These are phyloP conservation scores for Capsicum pubescens DNA, from an alignment of 257 asterid species.

Conservation along the genomic window DNA sequence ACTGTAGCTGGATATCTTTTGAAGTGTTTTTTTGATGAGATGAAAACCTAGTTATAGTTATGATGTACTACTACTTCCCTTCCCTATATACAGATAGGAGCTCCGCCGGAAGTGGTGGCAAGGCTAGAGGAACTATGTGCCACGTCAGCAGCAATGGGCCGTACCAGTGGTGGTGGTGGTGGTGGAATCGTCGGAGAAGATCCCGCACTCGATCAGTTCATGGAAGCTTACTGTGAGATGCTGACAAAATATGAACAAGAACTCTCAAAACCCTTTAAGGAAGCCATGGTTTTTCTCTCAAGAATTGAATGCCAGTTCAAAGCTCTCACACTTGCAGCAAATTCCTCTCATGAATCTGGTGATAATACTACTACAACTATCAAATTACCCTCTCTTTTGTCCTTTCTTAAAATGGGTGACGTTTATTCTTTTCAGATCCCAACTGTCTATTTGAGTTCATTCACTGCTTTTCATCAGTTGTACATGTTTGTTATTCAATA, in stretches of 20 bases:
- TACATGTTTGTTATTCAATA: too few species aligned
- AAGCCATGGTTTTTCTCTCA: conserved; percentile 91
- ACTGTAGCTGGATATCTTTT: not conserved
- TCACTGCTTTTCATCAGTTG: too few species aligned
- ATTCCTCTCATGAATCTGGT: conserved; percentile 69
- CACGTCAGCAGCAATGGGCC: conserved; percentile 55
- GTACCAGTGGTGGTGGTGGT: conserved; percentile 39
- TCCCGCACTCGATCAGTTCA: conserved; percentile 92
- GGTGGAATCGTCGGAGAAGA: conserved; percentile 68
- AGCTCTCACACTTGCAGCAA: conserved; percentile 57
- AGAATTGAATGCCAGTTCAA: conserved; percentile 83
- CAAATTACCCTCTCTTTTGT: not conserved
- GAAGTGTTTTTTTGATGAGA: not conserved
- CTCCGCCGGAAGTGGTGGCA: conserved; percentile 94
- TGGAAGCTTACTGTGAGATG: conserved; percentile 99
- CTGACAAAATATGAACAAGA: conserved; percentile 86
- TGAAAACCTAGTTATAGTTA: not conserved
- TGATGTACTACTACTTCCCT: too few species aligned
- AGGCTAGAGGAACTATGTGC: conserved; percentile 80
- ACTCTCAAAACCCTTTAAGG: conserved; percentile 89
- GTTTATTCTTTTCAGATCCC: conserved; percentile 47
- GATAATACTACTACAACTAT: conserved; percentile 9
- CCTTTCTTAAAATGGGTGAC: not conserved
- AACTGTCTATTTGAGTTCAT: conserved; percentile 31
- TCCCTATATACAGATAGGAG: conserved; percentile 69